Conservation (phyloP, 2,329 filamentous ascomycete genomes). For the Trichoderma arundinaceum region DNA sequence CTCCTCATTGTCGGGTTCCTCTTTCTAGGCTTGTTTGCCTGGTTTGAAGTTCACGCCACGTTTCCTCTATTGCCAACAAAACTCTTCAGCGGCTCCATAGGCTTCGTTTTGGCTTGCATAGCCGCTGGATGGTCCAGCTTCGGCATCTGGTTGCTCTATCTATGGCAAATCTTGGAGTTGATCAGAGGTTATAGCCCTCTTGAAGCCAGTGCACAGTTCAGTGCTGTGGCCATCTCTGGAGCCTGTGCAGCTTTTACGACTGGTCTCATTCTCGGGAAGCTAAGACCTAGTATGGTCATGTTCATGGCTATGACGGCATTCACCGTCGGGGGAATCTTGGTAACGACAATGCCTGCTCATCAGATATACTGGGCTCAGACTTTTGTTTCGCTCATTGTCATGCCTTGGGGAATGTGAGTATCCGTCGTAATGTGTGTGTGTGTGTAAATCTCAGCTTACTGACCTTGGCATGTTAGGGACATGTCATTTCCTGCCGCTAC, state of each 20-base stretch:
- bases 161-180: constrained; percentile 52
- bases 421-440: no score
- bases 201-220: constrained; percentile 47
- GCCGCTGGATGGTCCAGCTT: constrained; percentile 57
- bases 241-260: constrained; percentile 51
- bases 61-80: constrained; percentile 26
- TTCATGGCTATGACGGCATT: constrained; percentile 50
- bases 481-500: constrained; percentile 66
- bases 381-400: constrained; percentile 52
- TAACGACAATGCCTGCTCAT: constrained; percentile 51
- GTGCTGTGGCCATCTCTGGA: constrained; percentile 45
- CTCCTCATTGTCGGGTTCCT: constrained; percentile 60
- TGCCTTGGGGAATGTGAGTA: constrained; percentile 31
- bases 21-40: constrained; percentile 58
- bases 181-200: constrained; percentile 48
- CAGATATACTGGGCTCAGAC: constrained; percentile 67
- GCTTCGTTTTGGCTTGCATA: constrained; percentile 58
- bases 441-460: constrained; percentile 32
- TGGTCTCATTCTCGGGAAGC: constrained; percentile 41
- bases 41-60: constrained; percentile 50
- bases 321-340: constrained; percentile 46
- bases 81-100: constrained; percentile 22
- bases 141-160: constrained; percentile 55
- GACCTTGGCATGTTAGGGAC: constrained; percentile 54
- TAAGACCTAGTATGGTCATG: constrained; percentile 45